Evolutionary conservation across 306 rosid genomes (phyloP).

Genomic region (Herpetospermum pedunculosum): DNA sequence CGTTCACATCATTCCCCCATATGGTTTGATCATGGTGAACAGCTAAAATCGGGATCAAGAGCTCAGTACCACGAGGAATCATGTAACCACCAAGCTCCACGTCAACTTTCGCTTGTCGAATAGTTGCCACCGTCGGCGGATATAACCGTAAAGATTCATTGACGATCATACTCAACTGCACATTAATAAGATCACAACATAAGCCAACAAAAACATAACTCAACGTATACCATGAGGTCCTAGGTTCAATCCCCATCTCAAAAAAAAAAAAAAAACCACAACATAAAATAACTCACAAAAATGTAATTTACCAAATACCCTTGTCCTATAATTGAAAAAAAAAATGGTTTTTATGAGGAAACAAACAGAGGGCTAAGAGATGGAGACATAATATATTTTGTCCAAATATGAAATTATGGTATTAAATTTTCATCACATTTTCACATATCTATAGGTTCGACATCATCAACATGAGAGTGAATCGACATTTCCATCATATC

Average conservation of each 20-base stretch:
- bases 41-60: slow-evolving; percentile 78
- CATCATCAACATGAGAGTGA: no score
- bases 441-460: no score
- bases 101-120: slow-evolving; percentile 58
- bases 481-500: no score
- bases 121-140: slow-evolving; percentile 78
- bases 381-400: neutral
- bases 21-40: slow-evolving; percentile 68
- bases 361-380: slow-evolving; percentile 20
- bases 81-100: slow-evolving; percentile 62
- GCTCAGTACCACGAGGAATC: slow-evolving; percentile 79
- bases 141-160: slow-evolving; percentile 72
- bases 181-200: slow-evolving; percentile 1
- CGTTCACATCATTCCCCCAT: slow-evolving; percentile 82
- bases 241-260: no score
- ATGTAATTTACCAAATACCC: neutral
- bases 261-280: no score
- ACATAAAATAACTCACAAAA: no score
- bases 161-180: slow-evolving; percentile 73
- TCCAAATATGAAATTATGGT: neutral
- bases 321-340: no score
- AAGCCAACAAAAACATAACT: neutral
- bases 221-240: no score
- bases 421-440: no score
- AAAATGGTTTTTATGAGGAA: slow-evolving; percentile 16